Evolutionary conservation across 495 filamentous ascomycete species (phyloP).

Genomic region (Trichoderma reesei): DNA sequence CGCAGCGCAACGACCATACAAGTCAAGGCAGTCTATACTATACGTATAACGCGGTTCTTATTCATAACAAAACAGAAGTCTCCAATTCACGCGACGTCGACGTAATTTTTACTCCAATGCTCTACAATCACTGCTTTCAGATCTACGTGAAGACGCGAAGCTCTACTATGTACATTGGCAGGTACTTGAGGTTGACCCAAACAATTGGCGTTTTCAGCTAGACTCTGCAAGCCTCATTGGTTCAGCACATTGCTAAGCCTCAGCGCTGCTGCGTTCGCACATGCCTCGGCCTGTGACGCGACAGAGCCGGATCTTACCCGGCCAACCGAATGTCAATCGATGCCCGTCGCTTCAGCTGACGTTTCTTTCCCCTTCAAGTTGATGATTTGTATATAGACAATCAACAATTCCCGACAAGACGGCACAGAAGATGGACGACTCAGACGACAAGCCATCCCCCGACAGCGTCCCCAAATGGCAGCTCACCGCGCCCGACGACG

Average conservation of each 20-base stretch:
- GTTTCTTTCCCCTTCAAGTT: neutral
- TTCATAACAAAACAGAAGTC: too few species aligned
- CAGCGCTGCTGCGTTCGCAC: neutral
- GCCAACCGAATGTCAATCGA: neutral
- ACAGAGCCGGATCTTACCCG: slow-evolving; percentile 6
- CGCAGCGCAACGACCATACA: too few species aligned
- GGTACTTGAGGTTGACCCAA: neutral
- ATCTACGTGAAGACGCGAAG: too few species aligned
- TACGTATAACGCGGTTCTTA: too few species aligned
- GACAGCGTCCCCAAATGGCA: slow-evolving; percentile 7
- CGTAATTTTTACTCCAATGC: too few species aligned
- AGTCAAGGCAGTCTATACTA: too few species aligned
- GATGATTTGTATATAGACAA: neutral
- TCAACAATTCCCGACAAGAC: neutral
- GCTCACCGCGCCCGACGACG: slow-evolving; percentile 9
- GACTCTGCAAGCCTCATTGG: neutral
- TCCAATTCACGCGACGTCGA: too few species aligned
- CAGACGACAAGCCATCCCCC: slow-evolving; percentile 7
- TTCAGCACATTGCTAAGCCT: neutral
- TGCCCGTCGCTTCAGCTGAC: neutral
- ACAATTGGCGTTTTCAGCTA: neutral
- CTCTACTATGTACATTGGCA: too few species aligned
- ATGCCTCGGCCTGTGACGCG: neutral
- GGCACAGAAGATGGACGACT: slow-evolving; percentile 14
- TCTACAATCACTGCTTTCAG: too few species aligned